Percentiles rank a stretch among this genome's conserved stretches.
Evolutionary conservation across 108 stramenopile genomes (phyloP).

Genomic region (Skeletonema menzelii): DNA sequence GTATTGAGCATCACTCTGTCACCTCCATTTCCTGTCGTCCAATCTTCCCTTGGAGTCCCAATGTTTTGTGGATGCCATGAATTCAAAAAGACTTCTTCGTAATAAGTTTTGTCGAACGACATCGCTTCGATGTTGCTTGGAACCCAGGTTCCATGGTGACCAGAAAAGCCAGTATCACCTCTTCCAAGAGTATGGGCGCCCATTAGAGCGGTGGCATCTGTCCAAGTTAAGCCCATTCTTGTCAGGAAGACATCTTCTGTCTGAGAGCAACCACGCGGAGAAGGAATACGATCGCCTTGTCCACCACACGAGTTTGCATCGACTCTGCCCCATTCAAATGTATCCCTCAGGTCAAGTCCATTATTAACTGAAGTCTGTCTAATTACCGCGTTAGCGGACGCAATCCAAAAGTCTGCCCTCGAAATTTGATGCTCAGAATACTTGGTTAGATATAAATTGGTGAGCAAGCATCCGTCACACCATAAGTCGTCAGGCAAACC

Average conservation of each 20-base stretch:
- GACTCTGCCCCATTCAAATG: conserved; percentile 32
- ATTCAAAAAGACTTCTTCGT: conserved; percentile 33
- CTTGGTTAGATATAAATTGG: conserved; percentile 15
- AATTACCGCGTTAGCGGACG: conserved; percentile 43
- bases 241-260: conserved; percentile 30
- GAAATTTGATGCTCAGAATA: conserved; percentile 30
- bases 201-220: conserved; percentile 45
- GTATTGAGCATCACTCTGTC: conserved; percentile 43
- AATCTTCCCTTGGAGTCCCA: conserved; percentile 17
- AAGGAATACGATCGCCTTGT: conserved; percentile 28
- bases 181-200: conserved; percentile 44
- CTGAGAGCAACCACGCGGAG: conserved; percentile 19
- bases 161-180: conserved; percentile 26
- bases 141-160: conserved; percentile 44
- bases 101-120: conserved; percentile 35
- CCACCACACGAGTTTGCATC: conserved; percentile 25
- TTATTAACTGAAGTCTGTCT: conserved; percentile 37
- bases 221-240: conserved; percentile 46
- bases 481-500: conserved; percentile 39
- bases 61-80: conserved; percentile 41
- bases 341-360: conserved; percentile 29
- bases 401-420: conserved; percentile 52
- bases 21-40: conserved; percentile 31
- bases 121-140: conserved; percentile 17
- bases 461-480: conserved; percentile 34